Base-by-base conservation (phyloP, 1,284 basidiomycete species). In the Cutaneotrichosporon mucoides region DNA sequence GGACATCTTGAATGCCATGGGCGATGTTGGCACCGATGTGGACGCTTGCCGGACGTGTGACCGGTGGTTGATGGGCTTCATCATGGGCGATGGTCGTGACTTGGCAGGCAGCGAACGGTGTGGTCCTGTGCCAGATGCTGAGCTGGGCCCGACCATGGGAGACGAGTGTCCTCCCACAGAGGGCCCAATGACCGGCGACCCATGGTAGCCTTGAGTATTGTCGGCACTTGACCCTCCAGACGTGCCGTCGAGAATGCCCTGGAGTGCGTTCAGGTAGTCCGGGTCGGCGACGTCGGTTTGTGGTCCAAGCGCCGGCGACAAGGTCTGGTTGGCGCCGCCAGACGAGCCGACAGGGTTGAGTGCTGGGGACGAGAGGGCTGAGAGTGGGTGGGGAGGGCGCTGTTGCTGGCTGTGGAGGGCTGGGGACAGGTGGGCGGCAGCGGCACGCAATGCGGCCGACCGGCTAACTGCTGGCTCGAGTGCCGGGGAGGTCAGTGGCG, bases 401-500 rank as follows among this genome's bases (percentile, higher is more conserved):
- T 51, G 50, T 24, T 62, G 56, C 38, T 68, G 65, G 35, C 50
- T 46, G 37, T 62, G 62, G 11, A 55, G 54, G 33, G 41, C 62
- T 36, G 63, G 66, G 55, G 49, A 64, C 59, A 47, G 67, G 58
- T 51, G 71, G 56, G 47, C 51, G 0, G 62, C 62, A 7, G 66
- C 59, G n/a, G 68, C 68, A 15, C 67, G 67, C 35, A 67, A 60
- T 11, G 73, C 68, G 3, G 59, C 57, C 11, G 53, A 59, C 7
- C 61, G 56, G 53, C 59, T 60, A 34, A 64, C 66, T 13, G 64
- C 62, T 1, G 83, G 82, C 43, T 79, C 79, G 5, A 85, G 75
- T 1, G 84, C 84, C 0, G 84, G 84, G 6, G 83, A 84, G 1
- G 82, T 82, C 43, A 85, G 70, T 1, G 84, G 84, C 4, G 83